A percentile compares a stretch with the other conserved stretches of the same genome.
These are phyloP conservation scores for Tetrastigma voinierianum DNA, from an alignment of 164 flowering plant genomes.

Conservation along the genomic window DNA sequence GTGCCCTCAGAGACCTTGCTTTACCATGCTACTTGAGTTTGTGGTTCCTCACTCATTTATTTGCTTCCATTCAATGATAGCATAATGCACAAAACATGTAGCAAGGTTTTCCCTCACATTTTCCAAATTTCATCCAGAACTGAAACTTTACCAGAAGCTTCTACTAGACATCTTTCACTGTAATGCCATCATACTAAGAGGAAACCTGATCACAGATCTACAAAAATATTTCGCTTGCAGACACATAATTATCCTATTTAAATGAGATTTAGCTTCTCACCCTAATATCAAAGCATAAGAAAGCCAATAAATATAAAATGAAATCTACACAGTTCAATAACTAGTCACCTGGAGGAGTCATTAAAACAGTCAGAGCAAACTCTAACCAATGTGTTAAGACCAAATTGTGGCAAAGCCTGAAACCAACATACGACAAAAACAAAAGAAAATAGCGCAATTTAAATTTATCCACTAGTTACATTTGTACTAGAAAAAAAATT, in stretches of 20 bases:
- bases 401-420: slow-evolving; percentile 70
- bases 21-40: too few relatives aligned
- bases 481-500: not conserved
- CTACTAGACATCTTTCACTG: not conserved
- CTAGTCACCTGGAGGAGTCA: slow-evolving; percentile 41
- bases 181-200: not conserved
- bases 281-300: not conserved
- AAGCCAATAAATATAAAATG: not conserved
- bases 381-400: slow-evolving; percentile 49
- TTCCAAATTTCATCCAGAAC: not conserved
- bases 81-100: too few relatives aligned
- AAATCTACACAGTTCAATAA: not conserved
- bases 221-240: not conserved
- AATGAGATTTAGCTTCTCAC: not conserved
- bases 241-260: not conserved
- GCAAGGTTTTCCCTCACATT: not conserved
- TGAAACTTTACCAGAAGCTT: not conserved
- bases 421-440: slow-evolving; percentile 9
- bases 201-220: not conserved
- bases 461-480: not conserved
- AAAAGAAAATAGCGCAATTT: not conserved
- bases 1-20: too few relatives aligned
- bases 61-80: too few relatives aligned
- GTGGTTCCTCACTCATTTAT: too few relatives aligned
- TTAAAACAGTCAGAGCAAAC: slow-evolving; percentile 70